Percentiles rank a stretch among this genome's conserved stretches.
phyloP scores from a whole-genome alignment of 1,284 basidiomycete species.

The Ceratobasidium theobromae region DNA sequence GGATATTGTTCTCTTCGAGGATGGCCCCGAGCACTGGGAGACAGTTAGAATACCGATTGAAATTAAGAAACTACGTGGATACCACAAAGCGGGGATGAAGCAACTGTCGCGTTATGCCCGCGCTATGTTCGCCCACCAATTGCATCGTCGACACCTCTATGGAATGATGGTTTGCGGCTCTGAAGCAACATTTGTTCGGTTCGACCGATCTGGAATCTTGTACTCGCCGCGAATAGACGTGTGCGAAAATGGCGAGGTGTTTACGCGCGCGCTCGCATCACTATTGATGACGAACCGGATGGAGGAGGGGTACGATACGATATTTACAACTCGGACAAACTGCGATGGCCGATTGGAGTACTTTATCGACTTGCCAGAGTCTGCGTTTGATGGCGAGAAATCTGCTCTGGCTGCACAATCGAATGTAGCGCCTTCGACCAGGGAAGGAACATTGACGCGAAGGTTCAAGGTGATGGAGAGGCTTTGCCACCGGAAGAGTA shows the following conservation, averaged over 20 bases:
- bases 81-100: slow-evolving; percentile 8
- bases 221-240: slow-evolving; percentile 8
- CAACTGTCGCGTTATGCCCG: slow-evolving; percentile 16
- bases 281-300: not conserved
- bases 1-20: slow-evolving; percentile 9
- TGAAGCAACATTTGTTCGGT: slow-evolving; percentile 9
- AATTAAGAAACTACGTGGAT: not conserved
- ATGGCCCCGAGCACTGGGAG: slow-evolving; percentile 2
- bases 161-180: not conserved
- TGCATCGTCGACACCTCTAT: slow-evolving; percentile 19
- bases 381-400: not conserved
- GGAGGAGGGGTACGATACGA: not conserved
- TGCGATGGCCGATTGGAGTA: not conserved
- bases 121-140: slow-evolving; percentile 8
- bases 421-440: not conserved
- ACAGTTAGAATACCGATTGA: slow-evolving; percentile 6
- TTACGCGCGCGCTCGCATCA: slow-evolving; percentile 4
- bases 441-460: not conserved
- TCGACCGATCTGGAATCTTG: slow-evolving; percentile 6
- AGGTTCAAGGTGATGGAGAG: slow-evolving; percentile 1
- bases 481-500: slow-evolving; percentile 18
- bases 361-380: slow-evolving; percentile 7
- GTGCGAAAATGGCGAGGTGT: not conserved
- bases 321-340: not conserved
- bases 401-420: not conserved